phyloP scores from a whole-genome alignment of 805 yeast genomes.

The Blastobotrys chiropterorum region DNA sequence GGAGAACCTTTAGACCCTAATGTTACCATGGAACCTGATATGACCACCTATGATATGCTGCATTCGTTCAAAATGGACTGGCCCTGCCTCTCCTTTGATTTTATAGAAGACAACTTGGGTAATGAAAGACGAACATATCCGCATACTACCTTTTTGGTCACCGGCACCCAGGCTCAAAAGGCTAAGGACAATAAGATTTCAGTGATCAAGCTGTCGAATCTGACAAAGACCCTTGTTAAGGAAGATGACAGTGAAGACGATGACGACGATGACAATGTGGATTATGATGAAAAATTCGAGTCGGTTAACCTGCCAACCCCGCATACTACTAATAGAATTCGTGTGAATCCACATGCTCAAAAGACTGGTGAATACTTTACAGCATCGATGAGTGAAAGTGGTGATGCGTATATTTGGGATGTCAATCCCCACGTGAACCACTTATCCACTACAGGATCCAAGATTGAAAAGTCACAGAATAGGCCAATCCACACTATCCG shows the following conservation, averaged over 20 bases:
- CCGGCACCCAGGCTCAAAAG: constrained; percentile 90
- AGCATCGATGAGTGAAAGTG: constrained; percentile 84
- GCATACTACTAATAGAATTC: constrained; percentile 81
- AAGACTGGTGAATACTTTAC: constrained; percentile 75
- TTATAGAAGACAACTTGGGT: constrained; percentile 82
- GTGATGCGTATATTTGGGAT: constrained; percentile 84
- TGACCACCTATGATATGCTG: constrained; percentile 91
- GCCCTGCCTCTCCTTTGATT: constrained; percentile 92
- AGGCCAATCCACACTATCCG: constrained; percentile 77
- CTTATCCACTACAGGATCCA: constrained; percentile 81
- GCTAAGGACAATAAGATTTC: constrained; percentile 84
- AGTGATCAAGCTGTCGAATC: constrained; percentile 73
- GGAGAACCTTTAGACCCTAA: constrained; percentile 90
- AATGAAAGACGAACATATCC: constrained; percentile 86
- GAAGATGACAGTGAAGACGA: constrained; percentile 73
- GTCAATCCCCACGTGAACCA: constrained; percentile 72
- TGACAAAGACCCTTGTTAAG: constrained; percentile 79
- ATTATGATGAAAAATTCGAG: constrained; percentile 81
- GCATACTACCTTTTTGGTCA: constrained; percentile 74
- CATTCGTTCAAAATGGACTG: constrained; percentile 91
- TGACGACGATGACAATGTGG: constrained; percentile 66
- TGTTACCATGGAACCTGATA: constrained; percentile 95
- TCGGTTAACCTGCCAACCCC: constrained; percentile 70
- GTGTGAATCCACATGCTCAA: constrained; percentile 73
- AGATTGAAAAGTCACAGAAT: constrained; percentile 68